A percentile compares a stretch with the other conserved stretches of the same genome.
Conservation (phyloP, 148 eudicot genomes). For the Euryodendron excelsum region DNA sequence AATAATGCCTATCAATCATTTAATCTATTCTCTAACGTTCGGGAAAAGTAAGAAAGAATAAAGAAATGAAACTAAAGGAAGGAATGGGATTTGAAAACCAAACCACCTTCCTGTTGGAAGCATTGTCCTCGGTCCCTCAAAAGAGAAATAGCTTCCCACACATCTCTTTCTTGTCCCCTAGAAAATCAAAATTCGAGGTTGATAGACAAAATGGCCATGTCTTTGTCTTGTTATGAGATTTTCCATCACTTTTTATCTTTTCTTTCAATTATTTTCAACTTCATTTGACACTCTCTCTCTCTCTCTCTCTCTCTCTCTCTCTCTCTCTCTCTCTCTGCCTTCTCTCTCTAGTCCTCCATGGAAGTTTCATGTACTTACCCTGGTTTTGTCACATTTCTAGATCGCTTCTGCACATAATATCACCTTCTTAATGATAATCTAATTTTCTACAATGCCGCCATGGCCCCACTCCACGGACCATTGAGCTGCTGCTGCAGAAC, state of each 20-base stretch:
- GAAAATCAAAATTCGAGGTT: conserved; percentile 18
- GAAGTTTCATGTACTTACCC: not conserved
- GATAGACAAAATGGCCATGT: conserved; percentile 14
- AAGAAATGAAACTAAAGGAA: conserved; percentile 9
- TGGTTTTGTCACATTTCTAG: not conserved
- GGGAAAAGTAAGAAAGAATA: not conserved
- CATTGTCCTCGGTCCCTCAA: conserved; percentile 47
- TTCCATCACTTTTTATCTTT: no score
- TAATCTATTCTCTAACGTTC: not conserved
- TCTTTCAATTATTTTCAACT: no score
- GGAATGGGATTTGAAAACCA: conserved; percentile 14
- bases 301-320: conserved; percentile 6
- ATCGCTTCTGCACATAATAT: not conserved
- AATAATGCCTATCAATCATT: not conserved
- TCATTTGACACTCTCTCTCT: no score
- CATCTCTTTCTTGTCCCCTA: conserved; percentile 11
- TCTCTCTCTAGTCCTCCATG: not conserved
- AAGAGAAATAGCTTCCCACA: conserved; percentile 17
- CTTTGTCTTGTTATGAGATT: conserved; percentile 23
- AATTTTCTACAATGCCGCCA: not conserved
- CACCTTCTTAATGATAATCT: not conserved
- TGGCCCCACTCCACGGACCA: not conserved
- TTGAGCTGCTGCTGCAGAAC: not conserved
- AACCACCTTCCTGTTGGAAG: conserved; percentile 33
- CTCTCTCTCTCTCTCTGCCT: conserved; percentile 2